Conservation (phyloP, 306 rosid species). For the Betula pendula region DNA sequence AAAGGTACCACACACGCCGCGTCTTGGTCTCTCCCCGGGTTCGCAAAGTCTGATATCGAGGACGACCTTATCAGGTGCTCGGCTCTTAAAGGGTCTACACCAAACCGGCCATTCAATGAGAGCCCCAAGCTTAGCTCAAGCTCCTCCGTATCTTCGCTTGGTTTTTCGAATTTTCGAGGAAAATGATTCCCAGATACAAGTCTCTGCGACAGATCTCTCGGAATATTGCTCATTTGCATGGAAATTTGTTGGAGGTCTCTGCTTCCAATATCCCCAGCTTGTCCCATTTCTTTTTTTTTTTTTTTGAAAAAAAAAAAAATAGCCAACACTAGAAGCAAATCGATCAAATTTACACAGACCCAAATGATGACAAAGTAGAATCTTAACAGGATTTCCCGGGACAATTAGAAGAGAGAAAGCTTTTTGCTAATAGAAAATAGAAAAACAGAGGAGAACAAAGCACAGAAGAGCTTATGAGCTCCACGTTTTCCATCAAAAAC, state of each 20-base stretch:
- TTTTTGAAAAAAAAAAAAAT: slow-evolving; percentile 4
- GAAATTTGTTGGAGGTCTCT: slow-evolving; percentile 25
- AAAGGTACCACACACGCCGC: slow-evolving; percentile 5
- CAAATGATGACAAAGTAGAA: slow-evolving; percentile 10
- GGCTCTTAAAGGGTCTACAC: slow-evolving; percentile 63
- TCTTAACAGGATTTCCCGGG: not conserved
- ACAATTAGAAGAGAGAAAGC: slow-evolving; percentile 4
- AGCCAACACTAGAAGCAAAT: not conserved
- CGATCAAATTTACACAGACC: not conserved
- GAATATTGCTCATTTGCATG: slow-evolving; percentile 29
- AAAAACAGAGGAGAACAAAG: not conserved
- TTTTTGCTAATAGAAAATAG: not conserved
- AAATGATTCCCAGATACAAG: slow-evolving; percentile 34
- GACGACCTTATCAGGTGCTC: slow-evolving; percentile 52
- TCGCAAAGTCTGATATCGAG: slow-evolving; percentile 52
- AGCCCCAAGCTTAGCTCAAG: slow-evolving; percentile 69
- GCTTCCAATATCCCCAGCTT: slow-evolving; percentile 34
- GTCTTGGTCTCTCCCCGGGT: slow-evolving; percentile 24
- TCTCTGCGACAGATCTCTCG: slow-evolving; percentile 47
- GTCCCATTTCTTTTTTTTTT: too few species aligned
- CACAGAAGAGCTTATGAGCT: not conserved
- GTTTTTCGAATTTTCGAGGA: slow-evolving; percentile 29
- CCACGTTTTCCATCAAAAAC: not conserved
- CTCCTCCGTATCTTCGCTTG: slow-evolving; percentile 31
- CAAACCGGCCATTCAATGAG: slow-evolving; percentile 79